Evolutionary conservation across 257 asterid genomes (phyloP), one percentile per base, ranked within the genome.

Genomic region (Solanum pennellii): DNA sequence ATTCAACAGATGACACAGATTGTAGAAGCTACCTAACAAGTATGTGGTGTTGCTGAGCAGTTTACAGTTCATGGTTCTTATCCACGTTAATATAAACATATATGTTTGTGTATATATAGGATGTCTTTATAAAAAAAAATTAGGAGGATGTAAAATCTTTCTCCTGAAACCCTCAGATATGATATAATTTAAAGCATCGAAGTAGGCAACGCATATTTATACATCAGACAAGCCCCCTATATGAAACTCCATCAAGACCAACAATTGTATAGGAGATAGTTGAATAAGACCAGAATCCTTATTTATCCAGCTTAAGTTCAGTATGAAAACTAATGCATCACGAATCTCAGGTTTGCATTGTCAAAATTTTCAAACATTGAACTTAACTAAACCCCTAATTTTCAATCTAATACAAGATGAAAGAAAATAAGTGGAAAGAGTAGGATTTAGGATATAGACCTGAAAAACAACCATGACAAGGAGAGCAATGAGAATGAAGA

Each of bases 401-500:
- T 62, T 23, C 12, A 62, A 71, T 42, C 13, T 14, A 68, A 42
- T 52, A 52, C 62, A 52, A 52, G 62, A 9, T 52, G 21, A 47
- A 0, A 23, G 42, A 7, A 59, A 5, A 52, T 52, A 52, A 62
- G 12, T 35, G 6, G 52, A 23, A 5, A 74, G 85, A 49, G 65
- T 62, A 83, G 29, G 42, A 52, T 16, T 39, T 83, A 77, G 82
- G 33, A 14, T 7, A 49, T 41, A 88, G 72, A 96, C 99, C 99
- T 96, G 98, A 91, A 88, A 95, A 91, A 96, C 93, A 52, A 96
- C 84, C 92, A 94, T 90, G 89, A 93, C 90, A 71, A 95, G 93
- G 75, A 96, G 95, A 59, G 91, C 90, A 66, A 96, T 86, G 82
- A 92, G 94, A 12, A 92, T 86, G 93, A 96, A 92, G 95, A 96